phyloP scores from a whole-genome alignment of 176 grass and related monocot genomes.

The Cocos nucifera region DNA sequence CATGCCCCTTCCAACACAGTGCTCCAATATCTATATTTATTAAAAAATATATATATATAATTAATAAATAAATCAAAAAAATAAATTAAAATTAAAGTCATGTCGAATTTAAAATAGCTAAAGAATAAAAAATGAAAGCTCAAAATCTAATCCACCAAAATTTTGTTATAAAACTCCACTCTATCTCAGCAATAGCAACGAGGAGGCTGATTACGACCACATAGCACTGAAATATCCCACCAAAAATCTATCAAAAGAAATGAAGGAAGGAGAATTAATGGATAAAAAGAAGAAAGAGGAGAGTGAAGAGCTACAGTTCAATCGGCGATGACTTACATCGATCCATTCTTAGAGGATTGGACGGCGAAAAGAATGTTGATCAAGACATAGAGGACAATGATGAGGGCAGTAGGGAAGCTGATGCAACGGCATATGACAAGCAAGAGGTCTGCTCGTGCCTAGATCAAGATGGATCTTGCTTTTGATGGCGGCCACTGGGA shows the following conservation, averaged over 20 bases:
- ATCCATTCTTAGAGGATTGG: constrained; percentile 40
- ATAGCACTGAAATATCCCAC: constrained; percentile 84
- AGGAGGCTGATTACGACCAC: constrained; percentile 63
- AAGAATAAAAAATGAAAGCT: neutral
- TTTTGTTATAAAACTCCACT: constrained; percentile 64
- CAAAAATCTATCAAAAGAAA: constrained; percentile 50
- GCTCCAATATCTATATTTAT: no score
- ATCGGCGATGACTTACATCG: constrained; percentile 19
- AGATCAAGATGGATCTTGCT: neutral
- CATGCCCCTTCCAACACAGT: no score
- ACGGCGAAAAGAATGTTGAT: constrained; percentile 70
- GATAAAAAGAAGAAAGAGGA: neutral
- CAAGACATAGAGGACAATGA: constrained; percentile 52
- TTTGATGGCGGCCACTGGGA: neutral
- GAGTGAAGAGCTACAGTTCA: neutral
- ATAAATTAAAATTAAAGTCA: no score
- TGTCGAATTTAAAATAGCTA: neutral
- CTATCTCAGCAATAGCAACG: constrained; percentile 62
- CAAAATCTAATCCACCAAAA: constrained; percentile 35
- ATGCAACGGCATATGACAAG: constrained; percentile 78
- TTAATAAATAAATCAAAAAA: no score
- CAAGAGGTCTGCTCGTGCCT: constrained; percentile 40
- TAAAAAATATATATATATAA: neutral
- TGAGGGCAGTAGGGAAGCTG: constrained; percentile 57
- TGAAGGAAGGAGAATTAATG: neutral